Conservation (phyloP, 2,329 filamentous ascomycete species). For the Pseudocercospora pini-densiflorae region DNA sequence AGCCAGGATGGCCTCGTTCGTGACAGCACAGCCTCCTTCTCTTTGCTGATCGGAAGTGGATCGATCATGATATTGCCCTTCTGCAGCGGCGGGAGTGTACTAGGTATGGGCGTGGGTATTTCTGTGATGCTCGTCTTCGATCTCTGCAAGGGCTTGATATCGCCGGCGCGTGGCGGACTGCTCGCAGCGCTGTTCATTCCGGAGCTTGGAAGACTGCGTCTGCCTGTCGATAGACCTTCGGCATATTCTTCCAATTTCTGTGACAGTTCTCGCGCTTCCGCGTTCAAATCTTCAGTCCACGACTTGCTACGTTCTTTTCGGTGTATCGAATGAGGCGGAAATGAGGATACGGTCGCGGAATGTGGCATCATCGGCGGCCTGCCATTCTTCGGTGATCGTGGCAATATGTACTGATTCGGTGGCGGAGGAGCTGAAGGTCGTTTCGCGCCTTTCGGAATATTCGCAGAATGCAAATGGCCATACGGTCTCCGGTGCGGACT, state of each 20-base stretch:
- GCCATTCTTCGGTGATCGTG: constrained; percentile 37
- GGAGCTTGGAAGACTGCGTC: constrained; percentile 44
- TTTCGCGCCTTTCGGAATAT: constrained; percentile 42
- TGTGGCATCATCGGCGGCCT: constrained; percentile 37
- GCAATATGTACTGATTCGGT: constrained; percentile 28
- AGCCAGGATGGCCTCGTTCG: constrained; percentile 80
- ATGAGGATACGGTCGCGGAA: constrained; percentile 36
- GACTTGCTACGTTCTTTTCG: constrained; percentile 61
- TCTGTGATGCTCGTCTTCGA: constrained; percentile 46
- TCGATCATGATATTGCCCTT: constrained; percentile 83
- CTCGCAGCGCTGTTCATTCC: constrained; percentile 40
- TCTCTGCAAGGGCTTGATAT: constrained; percentile 26
- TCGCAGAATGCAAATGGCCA: constrained; percentile 39
- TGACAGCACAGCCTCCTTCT: constrained; percentile 82
- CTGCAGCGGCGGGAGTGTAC: constrained; percentile 58
- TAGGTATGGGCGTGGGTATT: constrained; percentile 49
- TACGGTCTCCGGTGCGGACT: constrained; percentile 41
- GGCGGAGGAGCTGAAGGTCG: constrained; percentile 37
- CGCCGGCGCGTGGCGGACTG: constrained; percentile 37
- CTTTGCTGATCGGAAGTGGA: constrained; percentile 79
- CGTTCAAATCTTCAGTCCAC: constrained; percentile 74
- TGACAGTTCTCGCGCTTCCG: constrained; percentile 75
- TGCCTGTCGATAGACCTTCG: constrained; percentile 53
- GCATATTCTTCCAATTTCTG: constrained; percentile 81
- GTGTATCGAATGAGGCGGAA: constrained; percentile 33